These are phyloP conservation scores for Rhodamnia argentea DNA, from an alignment of 345 rosid genomes.

Conservation along the genomic window DNA sequence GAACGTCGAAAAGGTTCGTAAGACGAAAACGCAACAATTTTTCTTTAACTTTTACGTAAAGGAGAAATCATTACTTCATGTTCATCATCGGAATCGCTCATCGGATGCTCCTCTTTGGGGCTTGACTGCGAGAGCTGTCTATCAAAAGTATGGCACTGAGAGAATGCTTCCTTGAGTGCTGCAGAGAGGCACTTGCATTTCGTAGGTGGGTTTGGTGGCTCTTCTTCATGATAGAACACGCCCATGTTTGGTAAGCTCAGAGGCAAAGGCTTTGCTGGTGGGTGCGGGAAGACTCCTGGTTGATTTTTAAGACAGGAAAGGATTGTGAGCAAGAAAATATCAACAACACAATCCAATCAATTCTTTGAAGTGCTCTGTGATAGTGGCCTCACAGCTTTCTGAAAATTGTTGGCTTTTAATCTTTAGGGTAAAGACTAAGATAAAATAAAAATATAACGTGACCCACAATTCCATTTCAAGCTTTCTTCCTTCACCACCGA, in stretches of 20 bases:
- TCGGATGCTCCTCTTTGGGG: constrained; percentile 20
- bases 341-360: background rate
- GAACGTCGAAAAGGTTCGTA: background rate
- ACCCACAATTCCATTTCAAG: constrained; percentile 9
- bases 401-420: constrained; percentile 8
- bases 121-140: constrained; percentile 20
- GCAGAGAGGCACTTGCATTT: constrained; percentile 36
- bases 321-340: background rate
- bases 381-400: constrained; percentile 34
- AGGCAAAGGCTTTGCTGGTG: background rate
- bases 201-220: constrained; percentile 21
- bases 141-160: constrained; percentile 27
- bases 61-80: constrained; percentile 26
- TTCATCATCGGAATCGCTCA: constrained; percentile 28
- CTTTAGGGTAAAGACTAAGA: constrained; percentile 65
- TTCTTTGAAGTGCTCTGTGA: constrained; percentile 10
- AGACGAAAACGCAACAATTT: background rate
- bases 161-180: constrained; percentile 43
- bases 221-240: constrained; percentile 41
- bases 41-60: background rate
- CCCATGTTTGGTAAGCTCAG: constrained; percentile 22
- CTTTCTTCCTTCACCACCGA: background rate
- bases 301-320: background rate
- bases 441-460: constrained; percentile 6
- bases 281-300: background rate